Conservation (phyloP, 805 yeast species). For the Zygosaccharomyces kombuchaensis region DNA sequence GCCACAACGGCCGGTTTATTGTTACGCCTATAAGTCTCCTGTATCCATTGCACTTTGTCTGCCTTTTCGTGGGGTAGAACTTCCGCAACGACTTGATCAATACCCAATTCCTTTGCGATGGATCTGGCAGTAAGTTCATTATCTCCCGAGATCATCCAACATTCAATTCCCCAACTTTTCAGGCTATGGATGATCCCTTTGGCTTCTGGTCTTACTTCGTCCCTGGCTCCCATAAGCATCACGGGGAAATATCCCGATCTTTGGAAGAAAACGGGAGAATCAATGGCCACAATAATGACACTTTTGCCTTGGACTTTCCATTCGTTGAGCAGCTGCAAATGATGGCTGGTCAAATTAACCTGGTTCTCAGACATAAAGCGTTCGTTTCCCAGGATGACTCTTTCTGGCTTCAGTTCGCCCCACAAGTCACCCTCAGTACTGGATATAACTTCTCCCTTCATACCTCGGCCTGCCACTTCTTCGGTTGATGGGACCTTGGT, state of each 20-base stretch:
- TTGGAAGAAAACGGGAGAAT: slow-evolving; percentile 29
- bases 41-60: slow-evolving; percentile 51
- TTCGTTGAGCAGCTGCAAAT: slow-evolving; percentile 34
- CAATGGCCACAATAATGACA: slow-evolving; percentile 50
- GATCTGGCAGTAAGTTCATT: slow-evolving; percentile 62
- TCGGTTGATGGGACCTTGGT: slow-evolving; percentile 45
- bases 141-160: slow-evolving; percentile 80
- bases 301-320: slow-evolving; percentile 69
- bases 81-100: slow-evolving; percentile 58
- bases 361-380: slow-evolving; percentile 47
- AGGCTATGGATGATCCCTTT: slow-evolving; percentile 44
- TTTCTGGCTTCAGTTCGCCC: slow-evolving; percentile 34
- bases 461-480: slow-evolving; percentile 58
- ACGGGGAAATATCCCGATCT: slow-evolving; percentile 37
- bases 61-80: slow-evolving; percentile 75
- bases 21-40: slow-evolving; percentile 35
- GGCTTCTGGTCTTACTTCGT: slow-evolving; percentile 56
- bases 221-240: slow-evolving; percentile 56
- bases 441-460: slow-evolving; percentile 41
- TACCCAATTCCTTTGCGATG: slow-evolving; percentile 60
- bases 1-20: slow-evolving; percentile 42
- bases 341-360: slow-evolving; percentile 37
- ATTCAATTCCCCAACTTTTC: slow-evolving; percentile 42
- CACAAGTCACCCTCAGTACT: slow-evolving; percentile 28
- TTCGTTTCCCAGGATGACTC: slow-evolving; percentile 58